Evolutionary conservation across 495 filamentous ascomycete species (phyloP), one percentile per base, ranked within the genome.

Genomic region (Penicillium lividum): DNA sequence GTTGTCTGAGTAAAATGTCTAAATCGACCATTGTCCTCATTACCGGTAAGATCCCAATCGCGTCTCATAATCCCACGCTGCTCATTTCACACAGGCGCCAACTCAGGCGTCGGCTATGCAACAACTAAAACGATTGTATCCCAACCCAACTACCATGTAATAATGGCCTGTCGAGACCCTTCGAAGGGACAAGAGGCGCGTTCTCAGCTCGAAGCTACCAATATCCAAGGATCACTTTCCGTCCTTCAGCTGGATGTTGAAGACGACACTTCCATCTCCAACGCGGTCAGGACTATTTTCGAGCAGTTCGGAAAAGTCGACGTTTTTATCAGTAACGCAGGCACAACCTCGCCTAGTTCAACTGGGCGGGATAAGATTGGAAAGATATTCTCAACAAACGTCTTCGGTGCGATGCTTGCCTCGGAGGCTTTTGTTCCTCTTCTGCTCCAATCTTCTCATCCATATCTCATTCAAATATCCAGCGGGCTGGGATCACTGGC

Each of bases 381-480:
- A 16, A 50, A 60, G 15, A 66, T 70, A 13, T 69, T 79, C 57
- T 64, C 69, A 18, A 70, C 67, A 2, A 81, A 81, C 47, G 63
- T 76, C 15, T 58, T 68, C 42, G 72, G 77, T 16, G 68, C 73
- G 1, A 65, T 65, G 3, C 61, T 69, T 46, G 57, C 73, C 30
- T 69, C 74, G 0, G 72, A 77, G 31, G 73, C 73, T 0, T 77
- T 79, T 43, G 50, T 73, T 25, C 68, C 73, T 0, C 61, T 80
- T 5, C 70, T 80, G 0, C 66, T 67, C 3, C 68, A 75, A 57
- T 75, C 75, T 1, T 47, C 55, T 3, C 56, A 57, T 16, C 68
- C 71, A 15, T 70, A 72, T 16, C 64, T 82, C 11, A 65, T 76
- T n/a, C 72, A 74, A 53, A 66, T 78, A 7, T 72, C 71, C 0